phyloP scores from a whole-genome alignment of 257 asterid species.

The Nicotiana tabacum region DNA sequence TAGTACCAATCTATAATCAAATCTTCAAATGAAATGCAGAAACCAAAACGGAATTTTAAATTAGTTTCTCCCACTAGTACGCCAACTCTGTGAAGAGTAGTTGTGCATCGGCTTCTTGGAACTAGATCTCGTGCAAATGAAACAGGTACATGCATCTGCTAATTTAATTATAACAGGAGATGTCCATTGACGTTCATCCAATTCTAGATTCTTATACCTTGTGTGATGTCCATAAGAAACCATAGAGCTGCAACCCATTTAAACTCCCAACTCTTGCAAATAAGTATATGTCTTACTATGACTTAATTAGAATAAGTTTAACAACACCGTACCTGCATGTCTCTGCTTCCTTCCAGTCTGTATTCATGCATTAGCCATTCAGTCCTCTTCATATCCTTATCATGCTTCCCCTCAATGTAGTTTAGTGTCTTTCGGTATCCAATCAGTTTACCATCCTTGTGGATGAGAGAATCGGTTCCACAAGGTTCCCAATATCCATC shows the following conservation, averaged over 20 bases:
- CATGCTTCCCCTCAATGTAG: neutral
- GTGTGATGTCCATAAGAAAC: neutral
- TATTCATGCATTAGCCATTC: neutral
- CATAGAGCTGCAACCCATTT: neutral
- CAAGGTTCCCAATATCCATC: neutral
- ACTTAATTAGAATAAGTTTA: neutral
- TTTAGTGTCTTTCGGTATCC: neutral
- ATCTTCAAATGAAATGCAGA: neutral
- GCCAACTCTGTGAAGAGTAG: neutral
- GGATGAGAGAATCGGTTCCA: neutral
- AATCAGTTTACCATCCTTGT: slow-evolving; percentile 4
- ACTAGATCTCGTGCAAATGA: neutral
- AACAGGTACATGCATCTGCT: neutral
- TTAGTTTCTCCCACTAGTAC: neutral
- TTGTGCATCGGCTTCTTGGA: neutral
- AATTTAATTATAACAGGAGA: neutral
- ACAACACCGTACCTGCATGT: neutral
- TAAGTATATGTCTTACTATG: neutral
- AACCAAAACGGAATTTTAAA: neutral
- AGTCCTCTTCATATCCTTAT: neutral
- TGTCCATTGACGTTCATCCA: neutral
- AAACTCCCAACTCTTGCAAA: neutral
- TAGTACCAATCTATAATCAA: neutral
- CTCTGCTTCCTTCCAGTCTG: neutral
- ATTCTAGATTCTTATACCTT: neutral